A percentile compares a stretch with the other conserved stretches of the same genome.
Conservation (phyloP, 2,329 filamentous ascomycete genomes). For the Elsinoe fawcettii region DNA sequence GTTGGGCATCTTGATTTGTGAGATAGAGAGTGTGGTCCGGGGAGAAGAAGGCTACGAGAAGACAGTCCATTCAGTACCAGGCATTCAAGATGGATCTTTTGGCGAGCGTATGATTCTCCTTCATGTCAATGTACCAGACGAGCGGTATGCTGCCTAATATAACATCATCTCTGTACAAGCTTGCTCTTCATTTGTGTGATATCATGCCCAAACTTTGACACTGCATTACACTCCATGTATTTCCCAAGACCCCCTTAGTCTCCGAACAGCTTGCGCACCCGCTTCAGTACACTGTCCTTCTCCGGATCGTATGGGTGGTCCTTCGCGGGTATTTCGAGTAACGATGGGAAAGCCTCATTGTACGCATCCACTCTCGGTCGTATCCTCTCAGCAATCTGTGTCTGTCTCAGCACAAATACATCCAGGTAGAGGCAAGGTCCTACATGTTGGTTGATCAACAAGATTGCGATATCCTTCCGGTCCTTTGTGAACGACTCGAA, state of each 20-base stretch:
- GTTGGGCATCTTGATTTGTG: conserved; percentile 3
- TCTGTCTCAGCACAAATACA: conserved; percentile 12
- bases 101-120: conserved; percentile 7
- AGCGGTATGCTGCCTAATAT: conserved; percentile 7
- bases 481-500: conserved; percentile 84
- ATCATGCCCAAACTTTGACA: not conserved
- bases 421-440: conserved; percentile 22
- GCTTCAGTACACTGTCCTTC: conserved; percentile 92
- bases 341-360: conserved; percentile 88
- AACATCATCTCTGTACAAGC: conserved; percentile 1
- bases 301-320: conserved; percentile 98
- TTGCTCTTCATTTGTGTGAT: not conserved
- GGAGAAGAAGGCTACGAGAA: not conserved
- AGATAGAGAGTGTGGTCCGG: not conserved
- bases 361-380: conserved; percentile 83
- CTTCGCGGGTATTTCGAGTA: conserved; percentile 96
- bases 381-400: conserved; percentile 86
- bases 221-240: not conserved
- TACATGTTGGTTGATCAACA: conserved; percentile 97
- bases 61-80: not conserved
- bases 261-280: conserved; percentile 67
- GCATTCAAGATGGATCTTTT: not conserved
- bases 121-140: conserved; percentile 9
- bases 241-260: conserved; percentile 42
- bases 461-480: conserved; percentile 91